Percentiles rank a stretch among this genome's conserved stretches.
Evolutionary conservation across 495 filamentous ascomycete species (phyloP).

Genomic region (Penicillium arizonense): DNA sequence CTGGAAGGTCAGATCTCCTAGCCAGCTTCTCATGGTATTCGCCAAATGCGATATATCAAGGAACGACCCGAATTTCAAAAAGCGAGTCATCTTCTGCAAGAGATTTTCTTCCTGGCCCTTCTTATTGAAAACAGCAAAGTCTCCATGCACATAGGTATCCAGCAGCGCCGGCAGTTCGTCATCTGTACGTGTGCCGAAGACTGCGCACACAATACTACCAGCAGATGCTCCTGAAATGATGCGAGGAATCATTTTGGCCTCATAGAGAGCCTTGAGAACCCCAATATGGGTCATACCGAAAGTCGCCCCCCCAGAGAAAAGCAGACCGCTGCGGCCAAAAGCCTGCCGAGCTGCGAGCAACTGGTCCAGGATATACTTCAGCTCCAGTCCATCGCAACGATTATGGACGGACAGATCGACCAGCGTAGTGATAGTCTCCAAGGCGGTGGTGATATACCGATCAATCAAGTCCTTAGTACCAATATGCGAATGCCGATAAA

Average conservation of each 20-base stretch:
- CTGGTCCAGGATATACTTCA: slow-evolving; percentile 68
- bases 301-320: slow-evolving; percentile 87
- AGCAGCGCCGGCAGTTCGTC: slow-evolving; percentile 77
- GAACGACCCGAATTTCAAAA: slow-evolving; percentile 78
- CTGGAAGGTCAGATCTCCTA: slow-evolving; percentile 90
- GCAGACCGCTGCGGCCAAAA: slow-evolving; percentile 82
- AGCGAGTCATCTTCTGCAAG: slow-evolving; percentile 65
- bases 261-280: slow-evolving; percentile 82
- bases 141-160: slow-evolving; percentile 72
- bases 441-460: slow-evolving; percentile 74
- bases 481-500: slow-evolving; percentile 82
- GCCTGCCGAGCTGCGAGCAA: slow-evolving; percentile 78
- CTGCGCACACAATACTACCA: slow-evolving; percentile 88
- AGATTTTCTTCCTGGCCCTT: slow-evolving; percentile 66
- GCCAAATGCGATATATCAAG: slow-evolving; percentile 80
- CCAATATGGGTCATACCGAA: slow-evolving; percentile 97
- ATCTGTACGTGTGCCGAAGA: slow-evolving; percentile 81
- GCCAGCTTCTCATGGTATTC: slow-evolving; percentile 71
- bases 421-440: slow-evolving; percentile 68
- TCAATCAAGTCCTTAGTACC: slow-evolving; percentile 89
- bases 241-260: slow-evolving; percentile 73
- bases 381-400: slow-evolving; percentile 52
- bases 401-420: slow-evolving; percentile 61
- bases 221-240: slow-evolving; percentile 94
- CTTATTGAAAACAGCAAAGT: slow-evolving; percentile 80